These are phyloP conservation scores for Pyracantha coccinea DNA, from an alignment of 331 rosid genomes.

Conservation along the genomic window DNA sequence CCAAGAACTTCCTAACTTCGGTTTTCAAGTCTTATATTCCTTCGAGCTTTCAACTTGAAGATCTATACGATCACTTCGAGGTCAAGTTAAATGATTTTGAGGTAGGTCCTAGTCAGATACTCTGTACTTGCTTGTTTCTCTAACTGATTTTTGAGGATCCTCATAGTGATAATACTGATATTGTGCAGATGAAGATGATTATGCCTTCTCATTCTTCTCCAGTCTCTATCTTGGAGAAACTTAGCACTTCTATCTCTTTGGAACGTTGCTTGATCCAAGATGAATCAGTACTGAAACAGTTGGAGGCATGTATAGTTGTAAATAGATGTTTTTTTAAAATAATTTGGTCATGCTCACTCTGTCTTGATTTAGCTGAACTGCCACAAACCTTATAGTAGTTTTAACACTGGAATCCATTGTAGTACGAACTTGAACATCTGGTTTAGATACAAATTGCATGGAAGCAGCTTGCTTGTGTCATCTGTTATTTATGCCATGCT, in stretches of 20 bases:
- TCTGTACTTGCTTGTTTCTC: neutral
- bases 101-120: slow-evolving; percentile 37
- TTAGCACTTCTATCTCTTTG: slow-evolving; percentile 40
- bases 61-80: slow-evolving; percentile 53
- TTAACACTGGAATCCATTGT: neutral
- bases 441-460: neutral
- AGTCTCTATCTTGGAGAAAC: slow-evolving; percentile 51
- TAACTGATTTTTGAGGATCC: neutral
- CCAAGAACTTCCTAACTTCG: slow-evolving; percentile 37
- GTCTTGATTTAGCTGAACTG: neutral
- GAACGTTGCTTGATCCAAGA: slow-evolving; percentile 55
- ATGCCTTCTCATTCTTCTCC: slow-evolving; percentile 35
- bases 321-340: neutral
- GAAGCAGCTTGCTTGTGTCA: neutral
- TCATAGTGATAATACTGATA: slow-evolving; percentile 6
- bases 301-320: slow-evolving; percentile 53
- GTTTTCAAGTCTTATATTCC: slow-evolving; percentile 16
- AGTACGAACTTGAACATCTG: neutral
- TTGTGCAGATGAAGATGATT: slow-evolving; percentile 45
- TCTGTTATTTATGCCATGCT: neutral
- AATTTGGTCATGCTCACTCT: neutral
- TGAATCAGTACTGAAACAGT: slow-evolving; percentile 57
- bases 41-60: slow-evolving; percentile 36
- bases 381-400: neutral
- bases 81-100: slow-evolving; percentile 52